A percentile compares a stretch with the other conserved stretches of the same genome.
Evolutionary conservation across 306 rosid species (phyloP).

Genomic region (Prinsepia uniflora): DNA sequence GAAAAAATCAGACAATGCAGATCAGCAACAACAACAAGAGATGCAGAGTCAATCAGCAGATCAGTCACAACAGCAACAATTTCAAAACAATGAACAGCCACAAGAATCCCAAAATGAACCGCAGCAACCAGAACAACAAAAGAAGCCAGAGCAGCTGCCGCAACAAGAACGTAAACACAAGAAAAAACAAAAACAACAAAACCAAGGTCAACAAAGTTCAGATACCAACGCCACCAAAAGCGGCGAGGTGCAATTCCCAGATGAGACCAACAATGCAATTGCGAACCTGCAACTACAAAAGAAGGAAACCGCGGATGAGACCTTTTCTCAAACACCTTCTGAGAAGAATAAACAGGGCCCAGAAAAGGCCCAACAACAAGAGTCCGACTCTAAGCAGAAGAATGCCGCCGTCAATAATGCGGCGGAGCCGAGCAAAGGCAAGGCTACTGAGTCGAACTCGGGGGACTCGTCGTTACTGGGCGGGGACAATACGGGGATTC

Average conservation of each 20-base stretch:
- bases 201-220: background rate
- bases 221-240: background rate
- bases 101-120: background rate
- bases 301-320: background rate
- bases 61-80: background rate
- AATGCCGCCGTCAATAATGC: constrained; percentile 12
- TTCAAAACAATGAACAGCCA: background rate
- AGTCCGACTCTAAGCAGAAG: constrained; percentile 6
- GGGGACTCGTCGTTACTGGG: constrained; percentile 25
- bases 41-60: background rate
- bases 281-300: background rate
- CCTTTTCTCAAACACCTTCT: background rate
- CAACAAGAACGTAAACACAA: background rate
- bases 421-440: constrained; percentile 22
- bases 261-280: background rate
- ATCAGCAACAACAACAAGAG: constrained; percentile 1
- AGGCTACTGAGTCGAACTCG: constrained; percentile 17
- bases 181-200: background rate
- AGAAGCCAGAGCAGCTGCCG: background rate
- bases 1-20: constrained; percentile 9
- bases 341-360: background rate
- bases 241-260: background rate
- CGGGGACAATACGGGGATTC: constrained; percentile 35
- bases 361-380: background rate
- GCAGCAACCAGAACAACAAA: background rate